Percentiles rank a stretch among this genome's conserved stretches.
Evolutionary conservation across 441 rosid species (phyloP).

Genomic region (Gossypium lobatum): DNA sequence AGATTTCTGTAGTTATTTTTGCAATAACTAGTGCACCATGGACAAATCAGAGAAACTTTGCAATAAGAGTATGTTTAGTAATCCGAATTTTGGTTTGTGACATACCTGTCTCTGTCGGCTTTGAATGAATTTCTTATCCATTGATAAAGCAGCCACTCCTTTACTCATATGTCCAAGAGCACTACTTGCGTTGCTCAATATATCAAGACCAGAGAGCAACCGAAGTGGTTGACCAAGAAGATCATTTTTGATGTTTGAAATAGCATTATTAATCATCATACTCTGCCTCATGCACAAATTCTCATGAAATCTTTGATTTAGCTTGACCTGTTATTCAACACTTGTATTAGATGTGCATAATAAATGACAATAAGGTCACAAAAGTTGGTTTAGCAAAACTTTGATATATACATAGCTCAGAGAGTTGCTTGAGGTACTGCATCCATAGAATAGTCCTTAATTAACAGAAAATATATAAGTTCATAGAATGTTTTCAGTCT

Average conservation of each 20-base stretch:
- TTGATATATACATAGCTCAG: neutral
- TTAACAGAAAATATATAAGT: neutral
- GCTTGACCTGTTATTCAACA: constrained; percentile 52
- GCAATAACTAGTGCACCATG: neutral
- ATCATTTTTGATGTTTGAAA: constrained; percentile 79
- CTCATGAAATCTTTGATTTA: constrained; percentile 76
- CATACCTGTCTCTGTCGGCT: constrained; percentile 93
- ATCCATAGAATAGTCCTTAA: neutral
- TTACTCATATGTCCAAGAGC: constrained; percentile 99
- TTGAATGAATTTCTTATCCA: constrained; percentile 98
- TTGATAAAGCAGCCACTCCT: constrained; percentile 97
- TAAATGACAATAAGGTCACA: neutral
- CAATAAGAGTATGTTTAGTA: neutral
- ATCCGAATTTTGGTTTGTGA: constrained; percentile 14
- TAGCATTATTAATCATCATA: constrained; percentile 76
- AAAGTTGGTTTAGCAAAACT: neutral
- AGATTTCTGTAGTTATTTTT: neutral
- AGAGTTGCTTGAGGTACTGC: neutral
- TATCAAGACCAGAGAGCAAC: constrained; percentile 94
- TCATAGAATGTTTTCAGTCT: neutral
- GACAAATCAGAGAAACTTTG: neutral
- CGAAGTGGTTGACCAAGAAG: constrained; percentile 97
- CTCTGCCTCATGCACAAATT: constrained; percentile 92
- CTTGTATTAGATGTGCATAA: constrained; percentile 15
- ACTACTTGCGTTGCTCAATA: constrained; percentile 98